phyloP scores from a whole-genome alignment of 148 eudicot genomes.

The Camellia japonica region DNA sequence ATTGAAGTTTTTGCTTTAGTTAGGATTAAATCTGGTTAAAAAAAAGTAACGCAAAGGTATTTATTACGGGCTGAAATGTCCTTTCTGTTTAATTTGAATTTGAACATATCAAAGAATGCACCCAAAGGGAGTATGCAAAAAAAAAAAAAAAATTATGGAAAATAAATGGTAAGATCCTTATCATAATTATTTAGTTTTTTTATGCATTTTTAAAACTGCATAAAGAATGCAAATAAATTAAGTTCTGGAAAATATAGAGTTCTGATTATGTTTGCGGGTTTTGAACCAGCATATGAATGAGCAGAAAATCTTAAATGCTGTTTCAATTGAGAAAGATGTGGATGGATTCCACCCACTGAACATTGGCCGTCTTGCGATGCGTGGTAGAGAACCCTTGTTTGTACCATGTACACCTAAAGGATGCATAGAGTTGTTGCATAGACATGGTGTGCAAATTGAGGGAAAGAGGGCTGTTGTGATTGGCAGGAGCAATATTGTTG shows the following conservation, averaged over 20 bases:
- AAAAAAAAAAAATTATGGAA: too few species aligned
- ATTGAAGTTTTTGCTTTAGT: background rate
- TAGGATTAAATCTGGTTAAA: background rate
- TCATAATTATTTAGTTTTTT: background rate
- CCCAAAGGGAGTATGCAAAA: too few species aligned
- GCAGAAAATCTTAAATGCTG: constrained; percentile 74
- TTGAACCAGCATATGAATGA: constrained; percentile 79
- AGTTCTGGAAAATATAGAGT: background rate
- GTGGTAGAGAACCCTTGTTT: constrained; percentile 86
- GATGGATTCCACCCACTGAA: constrained; percentile 91
- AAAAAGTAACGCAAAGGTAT: background rate
- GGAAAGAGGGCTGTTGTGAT: constrained; percentile 90
- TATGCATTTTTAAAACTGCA: background rate
- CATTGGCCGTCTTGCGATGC: constrained; percentile 87
- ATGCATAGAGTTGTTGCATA: constrained; percentile 82
- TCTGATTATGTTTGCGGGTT: constrained; percentile 7
- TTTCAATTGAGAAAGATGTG: constrained; percentile 83
- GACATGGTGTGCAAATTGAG: constrained; percentile 68
- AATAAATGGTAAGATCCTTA: too few species aligned
- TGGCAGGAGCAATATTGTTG: constrained; percentile 95
- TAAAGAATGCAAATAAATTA: background rate
- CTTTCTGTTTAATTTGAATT: too few species aligned
- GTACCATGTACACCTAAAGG: constrained; percentile 98
- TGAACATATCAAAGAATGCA: too few species aligned
- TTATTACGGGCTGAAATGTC: too few species aligned